Conservation (phyloP, 1,139 yeast species). For the Taphrina deformans region DNA sequence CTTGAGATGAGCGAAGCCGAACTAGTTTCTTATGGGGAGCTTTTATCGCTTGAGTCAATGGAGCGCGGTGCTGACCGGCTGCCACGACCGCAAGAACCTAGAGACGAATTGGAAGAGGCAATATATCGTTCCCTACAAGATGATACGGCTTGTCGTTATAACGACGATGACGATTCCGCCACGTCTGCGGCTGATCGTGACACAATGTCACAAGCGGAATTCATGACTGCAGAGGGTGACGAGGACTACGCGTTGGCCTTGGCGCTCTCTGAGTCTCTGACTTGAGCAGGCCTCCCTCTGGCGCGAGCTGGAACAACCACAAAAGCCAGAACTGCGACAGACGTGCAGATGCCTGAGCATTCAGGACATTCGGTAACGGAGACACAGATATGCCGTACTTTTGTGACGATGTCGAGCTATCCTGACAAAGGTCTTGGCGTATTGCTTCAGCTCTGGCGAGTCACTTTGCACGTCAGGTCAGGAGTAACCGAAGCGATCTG, state of each 20-base stretch:
- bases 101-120: slow-evolving; percentile 10
- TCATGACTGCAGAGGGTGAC: background rate
- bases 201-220: background rate
- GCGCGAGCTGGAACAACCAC: no score
- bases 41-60: slow-evolving; percentile 5
- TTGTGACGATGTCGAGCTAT: no score
- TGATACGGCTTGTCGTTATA: no score
- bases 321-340: background rate
- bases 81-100: background rate
- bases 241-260: slow-evolving; percentile 3
- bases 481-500: no score
- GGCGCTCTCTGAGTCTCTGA: slow-evolving; percentile 7
- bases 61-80: background rate
- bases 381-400: no score
- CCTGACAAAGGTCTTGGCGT: no score
- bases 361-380: background rate
- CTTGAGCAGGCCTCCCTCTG: background rate
- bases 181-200: background rate
- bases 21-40: slow-evolving; percentile 4
- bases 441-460: no score
- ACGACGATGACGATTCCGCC: background rate
- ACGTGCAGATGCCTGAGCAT: background rate
- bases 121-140: background rate
- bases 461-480: no score
- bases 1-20: slow-evolving; percentile 14